A percentile compares a stretch with the other conserved stretches of the same genome.
These are phyloP conservation scores for Phytophthora cajani DNA, from an alignment of 352 stramenopile species.

Conservation along the genomic window DNA sequence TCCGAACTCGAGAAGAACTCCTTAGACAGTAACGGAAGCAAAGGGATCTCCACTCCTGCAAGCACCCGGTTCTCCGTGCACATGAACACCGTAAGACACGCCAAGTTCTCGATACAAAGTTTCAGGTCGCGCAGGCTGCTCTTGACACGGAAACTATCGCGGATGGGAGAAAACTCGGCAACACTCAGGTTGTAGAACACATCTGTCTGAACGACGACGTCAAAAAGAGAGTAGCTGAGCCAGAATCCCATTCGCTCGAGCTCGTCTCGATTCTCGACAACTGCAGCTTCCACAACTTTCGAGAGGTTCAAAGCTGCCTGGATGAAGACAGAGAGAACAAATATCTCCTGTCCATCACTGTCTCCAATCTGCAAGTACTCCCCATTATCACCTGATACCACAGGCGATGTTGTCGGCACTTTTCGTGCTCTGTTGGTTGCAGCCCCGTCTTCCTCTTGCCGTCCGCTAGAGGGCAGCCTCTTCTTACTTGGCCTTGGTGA, in stretches of 20 bases:
- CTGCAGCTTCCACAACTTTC: constrained; percentile 30
- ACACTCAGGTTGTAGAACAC: constrained; percentile 67
- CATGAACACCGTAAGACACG: constrained; percentile 62
- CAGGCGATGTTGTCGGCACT: constrained; percentile 8
- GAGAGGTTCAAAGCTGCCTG: constrained; percentile 48
- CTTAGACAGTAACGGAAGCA: constrained; percentile 40
- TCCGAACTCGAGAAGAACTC: constrained; percentile 29
- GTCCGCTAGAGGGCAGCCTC: background rate
- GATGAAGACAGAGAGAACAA: constrained; percentile 70
- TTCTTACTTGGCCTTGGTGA: background rate
- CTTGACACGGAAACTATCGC: constrained; percentile 74
- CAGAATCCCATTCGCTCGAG: constrained; percentile 55
- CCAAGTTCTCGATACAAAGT: constrained; percentile 42
- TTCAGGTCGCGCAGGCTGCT: constrained; percentile 58
- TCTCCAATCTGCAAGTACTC: constrained; percentile 67
- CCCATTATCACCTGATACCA: constrained; percentile 33
- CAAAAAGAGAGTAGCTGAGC: constrained; percentile 87
- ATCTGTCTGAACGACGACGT: constrained; percentile 83
- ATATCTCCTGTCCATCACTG: constrained; percentile 51
- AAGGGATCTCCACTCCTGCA: constrained; percentile 60
- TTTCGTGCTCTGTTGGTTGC: background rate
- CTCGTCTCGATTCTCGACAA: constrained; percentile 17
- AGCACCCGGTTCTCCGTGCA: constrained; percentile 76
- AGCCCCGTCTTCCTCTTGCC: background rate
- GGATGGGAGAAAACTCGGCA: constrained; percentile 71